These are phyloP conservation scores for Rhizopogon vinicolor DNA, from an alignment of 768 basidiomycete genomes.

Conservation along the genomic window DNA sequence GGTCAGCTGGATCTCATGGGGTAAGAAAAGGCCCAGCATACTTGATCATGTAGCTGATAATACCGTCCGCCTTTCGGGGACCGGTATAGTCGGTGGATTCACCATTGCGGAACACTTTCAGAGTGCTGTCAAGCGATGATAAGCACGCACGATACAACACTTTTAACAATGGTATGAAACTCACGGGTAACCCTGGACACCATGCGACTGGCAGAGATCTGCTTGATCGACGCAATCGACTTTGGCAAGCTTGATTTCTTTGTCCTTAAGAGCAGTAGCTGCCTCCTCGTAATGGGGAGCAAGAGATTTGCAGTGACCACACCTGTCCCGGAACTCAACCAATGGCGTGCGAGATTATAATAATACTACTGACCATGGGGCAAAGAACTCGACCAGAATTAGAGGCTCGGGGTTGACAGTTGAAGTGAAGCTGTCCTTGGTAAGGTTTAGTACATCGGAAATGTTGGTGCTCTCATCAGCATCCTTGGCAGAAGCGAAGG, in stretches of 20 bases:
- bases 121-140: slow-evolving; percentile 45
- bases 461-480: slow-evolving; percentile 28
- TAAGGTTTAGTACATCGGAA: slow-evolving; percentile 83
- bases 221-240: slow-evolving; percentile 96
- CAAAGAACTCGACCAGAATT: slow-evolving; percentile 94
- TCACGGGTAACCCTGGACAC: slow-evolving; percentile 92
- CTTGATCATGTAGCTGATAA: slow-evolving; percentile 96
- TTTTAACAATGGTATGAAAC: slow-evolving; percentile 22
- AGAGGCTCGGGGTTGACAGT: slow-evolving; percentile 62
- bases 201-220: slow-evolving; percentile 85
- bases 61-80: slow-evolving; percentile 92
- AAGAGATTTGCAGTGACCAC: slow-evolving; percentile 93
- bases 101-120: slow-evolving; percentile 91
- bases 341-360: background rate
- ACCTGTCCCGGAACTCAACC: slow-evolving; percentile 42
- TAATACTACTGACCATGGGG: slow-evolving; percentile 59
- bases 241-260: slow-evolving; percentile 87
- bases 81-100: slow-evolving; percentile 77
- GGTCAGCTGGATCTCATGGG: slow-evolving; percentile 2
- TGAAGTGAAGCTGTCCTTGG: slow-evolving; percentile 61
- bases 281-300: slow-evolving; percentile 94
- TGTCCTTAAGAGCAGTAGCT: slow-evolving; percentile 87
- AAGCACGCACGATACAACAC: background rate
- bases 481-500: slow-evolving; percentile 50
- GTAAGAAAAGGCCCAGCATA: slow-evolving; percentile 30